Base-by-base conservation (phyloP, 257 asterid species). In the Salvia hispanica region DNA sequence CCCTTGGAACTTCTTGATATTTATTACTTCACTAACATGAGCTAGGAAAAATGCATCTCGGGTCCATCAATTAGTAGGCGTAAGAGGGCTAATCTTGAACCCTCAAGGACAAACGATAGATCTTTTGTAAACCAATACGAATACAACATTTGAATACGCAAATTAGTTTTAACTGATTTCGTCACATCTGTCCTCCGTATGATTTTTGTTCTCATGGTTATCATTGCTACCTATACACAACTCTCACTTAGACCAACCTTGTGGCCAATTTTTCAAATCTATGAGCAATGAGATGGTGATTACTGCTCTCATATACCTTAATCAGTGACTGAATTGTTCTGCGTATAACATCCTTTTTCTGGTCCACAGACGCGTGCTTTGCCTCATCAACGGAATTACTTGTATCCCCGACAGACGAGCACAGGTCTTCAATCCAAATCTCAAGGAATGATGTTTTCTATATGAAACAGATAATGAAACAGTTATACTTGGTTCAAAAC, bases 381-480 rank as follows among this genome's bases (percentile, higher is more conserved):
- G 52, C 70, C 61, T 76, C 90, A 33, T 60, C 76, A 63, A 44
- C 76, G 63, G 85, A 69, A 56, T 69, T 55, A 60, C 74, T 77
- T 48, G 80, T 69, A 62, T 78, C 94, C 76, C 77, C 82, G n/a
- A 92, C 81, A 80, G 87, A 81, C 14, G 80, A 67, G 86, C 90
- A 86, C 78, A 90, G 72, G 42, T 76, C 83, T 66, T 76, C 72
- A 31, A 92, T 66, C 98, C 98, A 92, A 77, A 67, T 83, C 75
- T 88, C 95, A 9, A 92, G 84, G 75, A 90, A 92, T 47, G 83
- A 67, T 67, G 95, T 81, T 86, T 92, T 90, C 98, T 92, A 62
- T 10, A 68, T 13, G 52, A 58, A 44, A 28, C 37, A 13, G 37
- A 72, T 62, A 62, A 66, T 21, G 7, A 60, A 67, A 40, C 25